Evolutionary conservation across 768 basidiomycete genomes (phyloP), one percentile per base, ranked within the genome.

Genomic region (Wakefieldia striispora): DNA sequence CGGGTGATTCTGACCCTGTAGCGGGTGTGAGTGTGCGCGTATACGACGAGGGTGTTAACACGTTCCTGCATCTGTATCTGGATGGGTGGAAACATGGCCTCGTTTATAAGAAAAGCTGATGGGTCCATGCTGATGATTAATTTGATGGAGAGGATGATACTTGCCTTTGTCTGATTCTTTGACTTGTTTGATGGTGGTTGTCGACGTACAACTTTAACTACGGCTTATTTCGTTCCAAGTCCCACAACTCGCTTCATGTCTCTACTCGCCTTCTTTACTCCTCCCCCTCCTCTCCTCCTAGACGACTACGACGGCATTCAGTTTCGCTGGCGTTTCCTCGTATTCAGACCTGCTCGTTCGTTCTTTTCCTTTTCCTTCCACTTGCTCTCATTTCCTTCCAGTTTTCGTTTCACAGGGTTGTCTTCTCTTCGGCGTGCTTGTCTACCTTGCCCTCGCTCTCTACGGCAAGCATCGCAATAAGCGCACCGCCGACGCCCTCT

Each of bases 301-400:
- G 68, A 71, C 7, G 72, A 86, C 8, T 97, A 93, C 65, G 76
- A 86, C 31, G 93, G 92, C 17, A 67, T 80, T 40, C 79, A 97
- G 67, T 84, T 74, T 65, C 76, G 70, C 54, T 94, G 86, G 84
- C 84, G 77, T 62, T 72, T 82, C 47, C 70, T 97, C 58, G 81
- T 84, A 33, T 91, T 95, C 71, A 77, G 92, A 37, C 94, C 93
- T 17, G 88, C 85, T 9, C 59, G 84, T 73, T n/a, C 56, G 84
- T 73, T 29, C 26, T 12, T 46, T 11, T 24, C 4, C 11, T 24
- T 34, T 1, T 16, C 1, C 2, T 14, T 35, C 6, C 35, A n/a
- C 17, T 17, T 6, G 23, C 11, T 16, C 46, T 45, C 43, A 38
- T 35, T 47, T 14, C 40, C 21, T 8, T 45, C 2, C 59, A 82